Percentiles rank a stretch among this genome's conserved stretches.
Evolutionary conservation across 441 rosid genomes (phyloP).

Genomic region (Adansonia grandidieri): DNA sequence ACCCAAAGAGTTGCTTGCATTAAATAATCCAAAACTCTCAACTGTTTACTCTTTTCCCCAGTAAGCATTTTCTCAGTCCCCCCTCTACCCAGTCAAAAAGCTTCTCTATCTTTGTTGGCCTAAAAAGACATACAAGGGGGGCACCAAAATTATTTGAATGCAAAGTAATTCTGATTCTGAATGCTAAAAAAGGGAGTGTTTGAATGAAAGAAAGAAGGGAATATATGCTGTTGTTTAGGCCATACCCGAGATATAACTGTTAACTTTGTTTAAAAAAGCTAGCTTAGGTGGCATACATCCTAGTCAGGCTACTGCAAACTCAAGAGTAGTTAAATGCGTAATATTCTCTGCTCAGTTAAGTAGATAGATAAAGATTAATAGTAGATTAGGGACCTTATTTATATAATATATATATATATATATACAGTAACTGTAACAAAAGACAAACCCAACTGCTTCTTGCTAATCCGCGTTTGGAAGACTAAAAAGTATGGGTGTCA

Average conservation of each 20-base stretch:
- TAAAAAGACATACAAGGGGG: conserved; percentile 76
- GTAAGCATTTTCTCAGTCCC: conserved; percentile 37
- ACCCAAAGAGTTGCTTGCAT: conserved; percentile 20
- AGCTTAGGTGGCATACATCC: not conserved
- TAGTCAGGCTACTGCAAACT: too few species aligned
- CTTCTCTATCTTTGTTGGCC: conserved; percentile 57
- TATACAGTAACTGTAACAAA: conserved; percentile 26
- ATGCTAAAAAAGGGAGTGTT: conserved; percentile 61
- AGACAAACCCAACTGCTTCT: conserved; percentile 20
- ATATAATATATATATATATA: not conserved
- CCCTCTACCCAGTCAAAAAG: conserved; percentile 61
- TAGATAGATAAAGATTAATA: too few species aligned
- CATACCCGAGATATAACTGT: conserved; percentile 48
- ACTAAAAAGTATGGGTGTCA: conserved; percentile 33
- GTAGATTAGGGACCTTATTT: too few species aligned
- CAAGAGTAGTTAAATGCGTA: too few species aligned
- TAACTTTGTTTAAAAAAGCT: conserved; percentile 41
- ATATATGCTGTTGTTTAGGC: conserved; percentile 53
- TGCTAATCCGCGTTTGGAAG: conserved; percentile 32
- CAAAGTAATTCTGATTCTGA: conserved; percentile 45
- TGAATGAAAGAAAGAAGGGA: conserved; percentile 53
- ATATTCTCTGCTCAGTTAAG: too few species aligned
- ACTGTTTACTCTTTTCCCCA: conserved; percentile 39
- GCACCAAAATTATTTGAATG: conserved; percentile 63
- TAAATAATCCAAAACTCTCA: conserved; percentile 45